Evolutionary conservation across 1,284 basidiomycete genomes (phyloP).

Genomic region (Naganishia sp.): DNA sequence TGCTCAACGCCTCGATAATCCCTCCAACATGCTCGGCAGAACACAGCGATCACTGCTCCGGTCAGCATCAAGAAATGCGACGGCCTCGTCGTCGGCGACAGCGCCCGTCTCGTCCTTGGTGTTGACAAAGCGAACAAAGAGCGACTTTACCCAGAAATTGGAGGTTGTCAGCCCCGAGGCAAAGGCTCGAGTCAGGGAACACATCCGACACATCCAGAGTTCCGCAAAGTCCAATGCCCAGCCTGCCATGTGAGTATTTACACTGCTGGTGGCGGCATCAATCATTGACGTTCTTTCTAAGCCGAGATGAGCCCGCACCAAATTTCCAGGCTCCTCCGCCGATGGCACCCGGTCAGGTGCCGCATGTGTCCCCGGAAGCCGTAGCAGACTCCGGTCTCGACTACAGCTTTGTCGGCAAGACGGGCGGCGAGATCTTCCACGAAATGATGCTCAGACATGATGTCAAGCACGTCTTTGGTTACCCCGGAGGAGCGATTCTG

Average conservation of each 20-base stretch:
- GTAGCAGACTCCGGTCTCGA: constrained; percentile 26
- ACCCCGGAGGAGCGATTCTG: constrained; percentile 95
- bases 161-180: constrained; percentile 49
- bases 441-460: constrained; percentile 99
- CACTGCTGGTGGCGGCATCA: constrained; percentile 3
- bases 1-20: constrained; percentile 18
- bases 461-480: constrained; percentile 96
- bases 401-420: constrained; percentile 79
- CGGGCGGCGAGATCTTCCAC: constrained; percentile 96
- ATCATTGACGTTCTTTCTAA: constrained; percentile 2
- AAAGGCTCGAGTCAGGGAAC: constrained; percentile 66
- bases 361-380: constrained; percentile 21
- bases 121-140: constrained; percentile 38
- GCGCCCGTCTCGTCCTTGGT: constrained; percentile 30
- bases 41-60: constrained; percentile 41
- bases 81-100: constrained; percentile 4
- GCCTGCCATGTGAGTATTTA: constrained; percentile 60
- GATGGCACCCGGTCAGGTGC: constrained; percentile 42
- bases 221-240: constrained; percentile 63
- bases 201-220: constrained; percentile 66
- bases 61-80: constrained; percentile 32
- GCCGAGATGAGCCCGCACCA: constrained; percentile 49
- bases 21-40: constrained; percentile 42
- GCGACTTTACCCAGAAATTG: constrained; percentile 32
- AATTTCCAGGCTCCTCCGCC: constrained; percentile 49